Percentiles rank a stretch among this genome's conserved stretches.
phyloP scores from a whole-genome alignment of 345 rosid species.

The Euphorbia tirucalli region DNA sequence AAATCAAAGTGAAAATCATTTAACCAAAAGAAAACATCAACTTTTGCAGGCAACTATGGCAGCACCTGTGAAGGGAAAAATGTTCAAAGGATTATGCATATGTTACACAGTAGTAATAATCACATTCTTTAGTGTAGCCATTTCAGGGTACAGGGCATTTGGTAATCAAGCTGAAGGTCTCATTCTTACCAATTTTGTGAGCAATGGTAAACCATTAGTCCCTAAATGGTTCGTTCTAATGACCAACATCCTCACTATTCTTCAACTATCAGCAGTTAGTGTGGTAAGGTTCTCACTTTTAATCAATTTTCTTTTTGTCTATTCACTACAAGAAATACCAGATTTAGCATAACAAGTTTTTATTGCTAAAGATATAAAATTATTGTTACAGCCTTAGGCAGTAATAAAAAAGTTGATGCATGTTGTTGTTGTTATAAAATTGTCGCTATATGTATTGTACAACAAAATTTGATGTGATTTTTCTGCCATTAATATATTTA shows the following conservation, averaged over 20 bases:
- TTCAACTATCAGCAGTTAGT: constrained; percentile 74
- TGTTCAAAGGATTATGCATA: constrained; percentile 78
- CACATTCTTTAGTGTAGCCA: constrained; percentile 71
- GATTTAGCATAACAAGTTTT: too few species aligned
- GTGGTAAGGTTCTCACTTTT: constrained; percentile 46
- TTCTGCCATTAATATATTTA: too few species aligned
- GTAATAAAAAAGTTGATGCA: too few species aligned
- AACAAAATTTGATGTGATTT: too few species aligned
- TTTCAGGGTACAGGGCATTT: constrained; percentile 92
- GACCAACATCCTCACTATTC: constrained; percentile 64
- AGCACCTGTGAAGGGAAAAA: constrained; percentile 80
- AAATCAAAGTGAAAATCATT: too few species aligned
- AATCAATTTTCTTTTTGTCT: not conserved
- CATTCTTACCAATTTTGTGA: constrained; percentile 56
- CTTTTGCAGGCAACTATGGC: constrained; percentile 73
- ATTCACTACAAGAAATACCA: too few species aligned
- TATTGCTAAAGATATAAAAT: too few species aligned
- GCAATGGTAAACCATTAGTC: constrained; percentile 41
- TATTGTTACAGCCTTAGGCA: too few species aligned
- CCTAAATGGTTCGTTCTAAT: constrained; percentile 70
- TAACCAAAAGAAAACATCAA: too few species aligned
- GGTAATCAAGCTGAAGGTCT: constrained; percentile 64
- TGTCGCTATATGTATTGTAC: too few species aligned
- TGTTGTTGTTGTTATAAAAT: too few species aligned
- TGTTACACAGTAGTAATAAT: constrained; percentile 45